These are phyloP conservation scores for Aspergillus diversus DNA, from an alignment of 495 filamentous ascomycete species.

Conservation along the genomic window DNA sequence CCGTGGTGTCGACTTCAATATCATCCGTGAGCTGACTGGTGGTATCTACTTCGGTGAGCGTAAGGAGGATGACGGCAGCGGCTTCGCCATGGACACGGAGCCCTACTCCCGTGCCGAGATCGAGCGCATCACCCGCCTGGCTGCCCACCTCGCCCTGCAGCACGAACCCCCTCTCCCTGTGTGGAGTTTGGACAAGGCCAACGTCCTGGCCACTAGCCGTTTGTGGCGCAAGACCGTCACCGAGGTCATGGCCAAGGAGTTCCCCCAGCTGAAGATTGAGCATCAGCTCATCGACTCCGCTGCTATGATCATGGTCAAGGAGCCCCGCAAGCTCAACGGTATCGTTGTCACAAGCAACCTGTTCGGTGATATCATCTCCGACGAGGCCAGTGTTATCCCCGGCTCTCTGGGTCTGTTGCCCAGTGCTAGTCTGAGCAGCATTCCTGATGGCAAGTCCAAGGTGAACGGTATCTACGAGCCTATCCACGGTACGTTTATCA, in stretches of 20 bases:
- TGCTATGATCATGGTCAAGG: constrained; percentile 97
- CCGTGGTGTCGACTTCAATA: constrained; percentile 88
- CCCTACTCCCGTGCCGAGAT: constrained; percentile 87
- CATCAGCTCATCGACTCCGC: constrained; percentile 96
- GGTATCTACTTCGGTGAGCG: constrained; percentile 98
- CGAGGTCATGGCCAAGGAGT: constrained; percentile 79
- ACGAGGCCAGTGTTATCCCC: constrained; percentile 96
- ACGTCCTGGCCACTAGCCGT: constrained; percentile 87
- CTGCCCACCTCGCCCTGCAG: constrained; percentile 78
- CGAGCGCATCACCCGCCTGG: constrained; percentile 84
- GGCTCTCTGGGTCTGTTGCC: constrained; percentile 89
- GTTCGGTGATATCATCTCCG: constrained; percentile 95
- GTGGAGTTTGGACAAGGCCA: constrained; percentile 94
- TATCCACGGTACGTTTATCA: constrained; percentile 69
- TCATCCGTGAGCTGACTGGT: constrained; percentile 92
- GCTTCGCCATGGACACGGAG: constrained; percentile 84
- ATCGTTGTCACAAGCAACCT: constrained; percentile 93
- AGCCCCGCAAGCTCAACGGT: constrained; percentile 86
- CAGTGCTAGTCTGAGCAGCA: constrained; percentile 82
- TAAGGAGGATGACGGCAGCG: constrained; percentile 77
- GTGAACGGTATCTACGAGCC: constrained; percentile 90
- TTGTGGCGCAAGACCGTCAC: constrained; percentile 89
- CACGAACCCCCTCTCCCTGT: constrained; percentile 80
- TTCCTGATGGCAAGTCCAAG: constrained; percentile 70
- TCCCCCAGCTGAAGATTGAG: constrained; percentile 79